Evolutionary conservation across 495 filamentous ascomycete genomes (phyloP).

Genomic region (Penicillium canescens): DNA sequence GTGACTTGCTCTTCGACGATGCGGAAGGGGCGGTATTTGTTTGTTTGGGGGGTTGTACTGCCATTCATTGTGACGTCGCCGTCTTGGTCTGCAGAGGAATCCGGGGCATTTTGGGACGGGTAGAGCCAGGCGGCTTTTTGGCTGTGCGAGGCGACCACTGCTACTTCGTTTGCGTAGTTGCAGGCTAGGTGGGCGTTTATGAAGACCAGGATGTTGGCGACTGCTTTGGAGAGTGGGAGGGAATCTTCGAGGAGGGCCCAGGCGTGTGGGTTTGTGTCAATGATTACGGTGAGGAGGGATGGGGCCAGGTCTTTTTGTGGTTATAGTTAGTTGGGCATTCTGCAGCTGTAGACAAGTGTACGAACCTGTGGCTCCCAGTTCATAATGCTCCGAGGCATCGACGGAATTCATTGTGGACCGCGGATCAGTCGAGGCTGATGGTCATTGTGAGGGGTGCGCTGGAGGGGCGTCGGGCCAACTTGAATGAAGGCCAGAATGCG

Average conservation of each 20-base stretch:
- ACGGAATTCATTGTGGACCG: slow-evolving; percentile 72
- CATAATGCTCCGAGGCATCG: slow-evolving; percentile 86
- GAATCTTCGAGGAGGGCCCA: slow-evolving; percentile 77
- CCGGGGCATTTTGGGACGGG: slow-evolving; percentile 43
- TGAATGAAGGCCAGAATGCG: not conserved
- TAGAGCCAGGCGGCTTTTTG: slow-evolving; percentile 88
- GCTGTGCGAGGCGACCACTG: slow-evolving; percentile 86
- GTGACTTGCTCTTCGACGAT: slow-evolving; percentile 79
- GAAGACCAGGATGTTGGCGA: slow-evolving; percentile 92
- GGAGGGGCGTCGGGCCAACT: not conserved
- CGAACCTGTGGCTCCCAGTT: slow-evolving; percentile 41
- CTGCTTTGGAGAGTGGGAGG: slow-evolving; percentile 79
- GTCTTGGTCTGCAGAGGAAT: slow-evolving; percentile 33
- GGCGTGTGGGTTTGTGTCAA: slow-evolving; percentile 95
- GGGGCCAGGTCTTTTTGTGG: slow-evolving; percentile 61
- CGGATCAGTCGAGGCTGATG: slow-evolving; percentile 5
- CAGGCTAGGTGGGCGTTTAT: slow-evolving; percentile 93
- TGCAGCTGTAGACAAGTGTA: not conserved
- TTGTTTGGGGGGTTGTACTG: slow-evolving; percentile 53
- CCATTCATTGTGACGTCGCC: slow-evolving; percentile 40
- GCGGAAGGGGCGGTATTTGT: slow-evolving; percentile 92
- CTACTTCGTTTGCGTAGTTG: slow-evolving; percentile 89
- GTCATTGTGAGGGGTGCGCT: not conserved
- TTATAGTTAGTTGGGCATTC: not conserved
- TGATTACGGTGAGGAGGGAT: slow-evolving; percentile 84